These are phyloP conservation scores for Verticillium isaacii DNA, from an alignment of 2,329 filamentous ascomycete species.

Conservation along the genomic window DNA sequence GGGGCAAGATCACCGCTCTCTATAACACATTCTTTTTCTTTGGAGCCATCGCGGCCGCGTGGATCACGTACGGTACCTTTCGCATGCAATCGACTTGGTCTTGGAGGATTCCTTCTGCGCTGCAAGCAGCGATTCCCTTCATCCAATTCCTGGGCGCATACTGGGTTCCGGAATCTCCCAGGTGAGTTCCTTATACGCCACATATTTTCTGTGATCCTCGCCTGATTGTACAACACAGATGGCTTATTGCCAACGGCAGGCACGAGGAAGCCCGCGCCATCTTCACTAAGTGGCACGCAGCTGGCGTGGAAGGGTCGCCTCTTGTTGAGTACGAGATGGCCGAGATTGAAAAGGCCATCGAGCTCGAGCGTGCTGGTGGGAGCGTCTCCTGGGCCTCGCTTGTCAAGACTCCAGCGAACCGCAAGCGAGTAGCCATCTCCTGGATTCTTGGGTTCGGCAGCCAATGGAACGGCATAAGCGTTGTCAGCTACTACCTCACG, in stretches of 20 bases:
- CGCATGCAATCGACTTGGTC: constrained; percentile 26
- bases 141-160: constrained; percentile 5
- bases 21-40: constrained; percentile 44
- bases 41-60: constrained; percentile 23
- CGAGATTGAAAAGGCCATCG: constrained; percentile 33
- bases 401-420: constrained; percentile 21
- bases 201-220: too few species aligned
- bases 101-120: constrained; percentile 19
- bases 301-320: constrained; percentile 36
- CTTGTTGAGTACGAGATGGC: constrained; percentile 31
- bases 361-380: constrained; percentile 43
- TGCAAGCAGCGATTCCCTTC: constrained; percentile 34
- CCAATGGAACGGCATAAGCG: constrained; percentile 22
- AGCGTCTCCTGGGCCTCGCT: constrained; percentile 19
- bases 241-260: constrained; percentile 52
- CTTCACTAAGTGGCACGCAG: constrained; percentile 47
- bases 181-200: background rate
- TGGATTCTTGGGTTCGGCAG: constrained; percentile 18
- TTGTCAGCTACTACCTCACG: constrained; percentile 33
- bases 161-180: constrained; percentile 52
- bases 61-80: constrained; percentile 21
- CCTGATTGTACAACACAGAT: constrained; percentile 26
- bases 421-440: constrained; percentile 19
- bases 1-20: constrained; percentile 25
- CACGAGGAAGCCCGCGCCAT: constrained; percentile 45